Evolutionary conservation across 2,329 filamentous ascomycete genomes (phyloP).

Genomic region (Penicillium sp.): DNA sequence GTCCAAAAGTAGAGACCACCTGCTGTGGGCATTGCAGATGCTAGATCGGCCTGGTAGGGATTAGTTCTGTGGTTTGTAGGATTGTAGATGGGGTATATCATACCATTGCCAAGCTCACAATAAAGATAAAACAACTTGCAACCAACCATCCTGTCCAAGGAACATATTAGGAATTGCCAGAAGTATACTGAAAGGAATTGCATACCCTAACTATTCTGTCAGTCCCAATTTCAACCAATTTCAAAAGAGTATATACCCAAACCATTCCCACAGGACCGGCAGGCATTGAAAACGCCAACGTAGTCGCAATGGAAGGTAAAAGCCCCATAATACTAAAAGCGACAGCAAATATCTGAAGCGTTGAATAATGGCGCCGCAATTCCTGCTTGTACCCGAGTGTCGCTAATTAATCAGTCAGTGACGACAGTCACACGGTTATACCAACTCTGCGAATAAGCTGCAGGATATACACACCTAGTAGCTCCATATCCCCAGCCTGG

Average conservation of each 20-base stretch:
- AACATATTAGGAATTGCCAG: neutral
- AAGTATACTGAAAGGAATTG: neutral
- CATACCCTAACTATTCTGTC: constrained; percentile 13
- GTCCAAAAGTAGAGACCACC: constrained; percentile 61
- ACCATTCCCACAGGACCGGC: constrained; percentile 62
- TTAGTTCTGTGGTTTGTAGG: neutral
- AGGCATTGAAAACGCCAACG: constrained; percentile 58
- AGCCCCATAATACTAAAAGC: constrained; percentile 62
- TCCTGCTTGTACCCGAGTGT: constrained; percentile 58
- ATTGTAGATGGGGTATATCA: constrained; percentile 17
- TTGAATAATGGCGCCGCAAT: constrained; percentile 60
- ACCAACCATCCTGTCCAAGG: constrained; percentile 49
- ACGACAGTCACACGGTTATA: neutral
- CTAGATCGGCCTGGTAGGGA: constrained; percentile 45
- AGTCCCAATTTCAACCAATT: neutral
- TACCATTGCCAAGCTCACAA: constrained; percentile 60
- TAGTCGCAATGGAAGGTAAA: constrained; percentile 60
- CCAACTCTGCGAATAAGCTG: neutral
- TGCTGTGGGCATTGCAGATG: constrained; percentile 57
- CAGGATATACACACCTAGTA: constrained; percentile 12
- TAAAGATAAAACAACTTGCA: constrained; percentile 57
- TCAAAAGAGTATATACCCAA: constrained; percentile 44
- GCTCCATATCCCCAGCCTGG: constrained; percentile 22
- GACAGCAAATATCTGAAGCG: constrained; percentile 61
- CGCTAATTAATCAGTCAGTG: constrained; percentile 22